Base-by-base conservation (phyloP, 306 rosid genomes). In the Benincasa hispida region DNA sequence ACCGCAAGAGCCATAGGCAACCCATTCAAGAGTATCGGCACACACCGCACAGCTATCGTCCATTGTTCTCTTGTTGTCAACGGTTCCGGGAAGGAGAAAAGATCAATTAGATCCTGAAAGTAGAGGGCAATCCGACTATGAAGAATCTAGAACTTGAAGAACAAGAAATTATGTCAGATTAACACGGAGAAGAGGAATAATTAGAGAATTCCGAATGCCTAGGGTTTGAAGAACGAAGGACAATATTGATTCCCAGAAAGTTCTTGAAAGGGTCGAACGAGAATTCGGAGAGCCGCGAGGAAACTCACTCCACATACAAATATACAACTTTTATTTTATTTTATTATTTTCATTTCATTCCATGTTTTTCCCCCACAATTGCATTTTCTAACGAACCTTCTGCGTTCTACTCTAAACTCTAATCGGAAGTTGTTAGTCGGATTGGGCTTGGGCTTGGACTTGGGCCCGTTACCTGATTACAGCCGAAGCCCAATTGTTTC, bases 21-120 rank as follows among this genome's bases (percentile, higher is more conserved):
- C 97, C 99, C 99, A 94, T 81, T 89, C 93, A 75, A 94, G 83
- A 17, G 96, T 66, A 37, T 94, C 99, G 2, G 99, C 99, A 75
- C 99, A 92, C 51, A 94, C 99, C 22, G 96, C 99, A 77, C 99
- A 94, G 80, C 92, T 90, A 28, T 94, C 99, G 3, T 94, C 97
- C 99, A 94, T 90, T 58, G 76, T 76, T 58, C 1, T 50, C 74
- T 82, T 35, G 50, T 58, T 72, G 27, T 70, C 79, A 70, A 42
- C 56, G 75, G 9, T 68, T 42, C 13, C n/a, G 14, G 55, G 56
- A 68, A 7, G 27, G 56, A 68, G 75, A 67, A 67, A 42, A 42
- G 34, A 15, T 0, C 11, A 70, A 70, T 70, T 24, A 15, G 76
- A 70, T 25, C 58, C 25, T 70, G 7, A 47, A 28, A 25, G 25